phyloP scores from a whole-genome alignment of 805 yeast genomes.

The Teunomyces funiuensis region DNA sequence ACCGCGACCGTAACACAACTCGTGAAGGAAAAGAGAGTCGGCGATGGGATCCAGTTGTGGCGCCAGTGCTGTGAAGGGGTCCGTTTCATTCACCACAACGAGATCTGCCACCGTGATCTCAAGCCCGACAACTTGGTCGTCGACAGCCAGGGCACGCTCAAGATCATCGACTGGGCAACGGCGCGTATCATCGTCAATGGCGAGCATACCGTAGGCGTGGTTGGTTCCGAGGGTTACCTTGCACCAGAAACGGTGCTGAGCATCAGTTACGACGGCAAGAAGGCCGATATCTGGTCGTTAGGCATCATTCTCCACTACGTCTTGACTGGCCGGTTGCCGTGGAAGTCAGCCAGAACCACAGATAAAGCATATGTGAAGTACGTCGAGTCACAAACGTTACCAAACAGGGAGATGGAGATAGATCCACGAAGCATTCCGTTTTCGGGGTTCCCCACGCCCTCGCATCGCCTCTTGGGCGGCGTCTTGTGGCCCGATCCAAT shows the following conservation, averaged over 20 bases:
- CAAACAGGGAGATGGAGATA: too few relatives aligned
- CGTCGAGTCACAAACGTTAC: slow-evolving; percentile 11
- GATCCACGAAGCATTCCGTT: slow-evolving; percentile 12
- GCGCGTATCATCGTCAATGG: slow-evolving; percentile 16
- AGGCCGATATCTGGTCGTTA: slow-evolving; percentile 51
- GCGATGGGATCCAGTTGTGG: slow-evolving; percentile 33
- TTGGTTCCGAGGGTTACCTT: slow-evolving; percentile 45
- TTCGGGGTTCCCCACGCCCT: not conserved
- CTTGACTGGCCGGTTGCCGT: slow-evolving; percentile 37
- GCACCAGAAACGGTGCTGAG: slow-evolving; percentile 48
- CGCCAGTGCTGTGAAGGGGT: slow-evolving; percentile 43
- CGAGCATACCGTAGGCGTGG: slow-evolving; percentile 40
- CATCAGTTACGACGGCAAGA: slow-evolving; percentile 40
- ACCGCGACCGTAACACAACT: slow-evolving; percentile 7
- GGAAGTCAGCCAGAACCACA: slow-evolving; percentile 42
- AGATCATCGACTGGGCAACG: slow-evolving; percentile 47
- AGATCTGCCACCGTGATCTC: slow-evolving; percentile 50
- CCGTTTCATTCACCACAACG: slow-evolving; percentile 33
- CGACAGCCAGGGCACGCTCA: slow-evolving; percentile 27
- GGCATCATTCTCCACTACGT: slow-evolving; percentile 44
- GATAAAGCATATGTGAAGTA: slow-evolving; percentile 10
- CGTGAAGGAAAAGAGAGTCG: slow-evolving; percentile 1
- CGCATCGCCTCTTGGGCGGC: not conserved
- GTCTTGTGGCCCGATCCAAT: not conserved
- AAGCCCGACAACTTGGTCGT: slow-evolving; percentile 49